Conservation (phyloP, 2,329 filamentous ascomycete species). For the Elsinoe arachidis region DNA sequence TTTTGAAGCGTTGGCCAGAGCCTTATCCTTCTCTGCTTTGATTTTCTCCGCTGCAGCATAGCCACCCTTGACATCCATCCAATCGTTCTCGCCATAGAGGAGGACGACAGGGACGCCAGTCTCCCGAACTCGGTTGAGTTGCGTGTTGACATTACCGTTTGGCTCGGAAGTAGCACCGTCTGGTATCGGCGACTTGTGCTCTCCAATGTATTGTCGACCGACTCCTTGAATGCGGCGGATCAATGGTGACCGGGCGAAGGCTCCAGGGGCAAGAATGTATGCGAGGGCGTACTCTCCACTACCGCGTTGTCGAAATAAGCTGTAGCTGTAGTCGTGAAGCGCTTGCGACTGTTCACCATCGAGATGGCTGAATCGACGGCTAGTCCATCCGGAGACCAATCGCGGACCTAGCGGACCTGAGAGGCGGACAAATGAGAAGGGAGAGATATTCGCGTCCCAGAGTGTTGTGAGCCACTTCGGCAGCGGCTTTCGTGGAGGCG, state of each 20-base stretch:
- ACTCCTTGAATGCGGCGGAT: constrained; percentile 81
- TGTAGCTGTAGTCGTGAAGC: constrained; percentile 89
- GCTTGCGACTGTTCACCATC: constrained; percentile 70
- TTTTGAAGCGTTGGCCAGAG: background rate
- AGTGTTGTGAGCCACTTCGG: constrained; percentile 86
- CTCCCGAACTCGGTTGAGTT: constrained; percentile 5
- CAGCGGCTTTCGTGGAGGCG: constrained; percentile 50
- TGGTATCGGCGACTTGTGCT: constrained; percentile 22
- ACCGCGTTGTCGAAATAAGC: constrained; percentile 83
- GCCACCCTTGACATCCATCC: constrained; percentile 95
- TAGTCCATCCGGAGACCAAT: constrained; percentile 91
- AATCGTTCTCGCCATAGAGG: constrained; percentile 97
- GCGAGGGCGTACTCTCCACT: constrained; percentile 89
- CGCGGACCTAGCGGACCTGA: constrained; percentile 82
- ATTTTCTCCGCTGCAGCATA: constrained; percentile 32
- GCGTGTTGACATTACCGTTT: background rate
- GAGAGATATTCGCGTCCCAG: constrained; percentile 95
- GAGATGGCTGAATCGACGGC: constrained; percentile 81
- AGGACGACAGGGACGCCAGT: constrained; percentile 76
- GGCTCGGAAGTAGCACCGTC: constrained; percentile 31
- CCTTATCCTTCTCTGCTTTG: background rate
- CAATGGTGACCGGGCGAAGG: constrained; percentile 78
- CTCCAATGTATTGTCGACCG: constrained; percentile 56
- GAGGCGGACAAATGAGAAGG: constrained; percentile 83
- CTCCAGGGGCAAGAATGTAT: constrained; percentile 87